These are phyloP conservation scores for Vararia minispora DNA, from an alignment of 768 basidiomycete genomes.

Conservation along the genomic window DNA sequence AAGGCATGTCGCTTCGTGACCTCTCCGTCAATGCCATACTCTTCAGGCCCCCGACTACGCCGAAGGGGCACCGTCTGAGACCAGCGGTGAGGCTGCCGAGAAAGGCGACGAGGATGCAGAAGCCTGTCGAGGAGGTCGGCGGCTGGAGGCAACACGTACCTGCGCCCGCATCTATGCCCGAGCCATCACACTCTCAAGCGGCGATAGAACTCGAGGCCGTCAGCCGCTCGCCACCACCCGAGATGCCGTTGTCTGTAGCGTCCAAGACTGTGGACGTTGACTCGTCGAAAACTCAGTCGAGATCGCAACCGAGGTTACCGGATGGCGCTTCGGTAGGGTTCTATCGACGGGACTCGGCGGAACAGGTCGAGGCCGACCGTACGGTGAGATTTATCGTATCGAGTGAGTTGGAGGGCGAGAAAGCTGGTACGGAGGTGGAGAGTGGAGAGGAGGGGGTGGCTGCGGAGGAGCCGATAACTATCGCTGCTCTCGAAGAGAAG, in stretches of 20 bases:
- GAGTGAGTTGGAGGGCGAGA: constrained; percentile 53
- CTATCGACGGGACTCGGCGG: constrained; percentile 53
- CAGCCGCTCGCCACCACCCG: constrained; percentile 61
- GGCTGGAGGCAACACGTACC: too few relatives aligned
- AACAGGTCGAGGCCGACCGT: constrained; percentile 34
- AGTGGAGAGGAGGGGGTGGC: too few relatives aligned
- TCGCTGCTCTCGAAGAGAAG: too few relatives aligned
- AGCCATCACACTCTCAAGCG: constrained; percentile 11
- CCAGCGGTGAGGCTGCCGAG: constrained; percentile 32
- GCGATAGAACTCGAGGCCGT: constrained; percentile 35
- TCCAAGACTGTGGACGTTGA: constrained; percentile 26
- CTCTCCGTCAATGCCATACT: constrained; percentile 55
- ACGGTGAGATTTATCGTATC: constrained; percentile 67
- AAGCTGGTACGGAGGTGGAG: constrained; percentile 1
- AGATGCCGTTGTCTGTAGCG: constrained; percentile 24
- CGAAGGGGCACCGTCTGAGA: constrained; percentile 18
- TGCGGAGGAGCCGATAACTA: too few relatives aligned
- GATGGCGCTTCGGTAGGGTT: constrained; percentile 63
- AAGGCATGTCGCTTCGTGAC: constrained; percentile 49
- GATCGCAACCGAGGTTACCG: constrained; percentile 62
- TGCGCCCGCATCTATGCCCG: constrained; percentile 13
- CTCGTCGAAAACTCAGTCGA: constrained; percentile 20
- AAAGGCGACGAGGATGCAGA: constrained; percentile 15
- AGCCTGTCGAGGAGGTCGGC: constrained; percentile 21
- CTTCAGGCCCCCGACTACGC: constrained; percentile 33